These are phyloP conservation scores for Calonectria henricotiae DNA, from an alignment of 2,329 filamentous ascomycete genomes.

Conservation along the genomic window DNA sequence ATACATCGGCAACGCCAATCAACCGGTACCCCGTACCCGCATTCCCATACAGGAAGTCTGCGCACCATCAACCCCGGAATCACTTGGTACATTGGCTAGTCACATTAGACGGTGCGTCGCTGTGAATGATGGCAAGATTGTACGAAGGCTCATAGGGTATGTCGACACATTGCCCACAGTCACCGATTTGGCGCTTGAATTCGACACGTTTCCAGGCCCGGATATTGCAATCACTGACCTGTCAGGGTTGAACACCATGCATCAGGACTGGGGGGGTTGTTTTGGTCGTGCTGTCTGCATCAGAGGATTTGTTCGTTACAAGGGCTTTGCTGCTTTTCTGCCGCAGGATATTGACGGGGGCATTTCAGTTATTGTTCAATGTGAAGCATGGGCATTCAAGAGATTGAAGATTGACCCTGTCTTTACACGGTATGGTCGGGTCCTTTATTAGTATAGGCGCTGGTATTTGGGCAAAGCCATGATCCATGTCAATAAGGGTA, in stretches of 20 bases:
- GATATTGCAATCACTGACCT: slow-evolving; percentile 3
- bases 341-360: neutral
- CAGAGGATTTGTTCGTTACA: neutral
- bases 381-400: neutral
- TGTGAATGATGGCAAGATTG: neutral
- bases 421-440: neutral
- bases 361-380: neutral
- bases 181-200: neutral
- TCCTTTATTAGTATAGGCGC: neutral
- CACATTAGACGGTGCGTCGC: neutral
- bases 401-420: neutral
- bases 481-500: neutral
- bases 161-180: neutral
- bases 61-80: neutral
- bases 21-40: slow-evolving; percentile 4
- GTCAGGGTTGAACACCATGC: neutral
- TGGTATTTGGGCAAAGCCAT: neutral
- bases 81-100: neutral
- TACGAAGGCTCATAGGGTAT: neutral
- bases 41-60: neutral
- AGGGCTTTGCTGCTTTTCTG: neutral
- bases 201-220: slow-evolving; percentile 3
- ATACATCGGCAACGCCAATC: slow-evolving; percentile 15
- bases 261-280: neutral
- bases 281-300: neutral